These are phyloP conservation scores for Sordaria brevicollis DNA, from an alignment of 495 filamentous ascomycete genomes.

Conservation along the genomic window DNA sequence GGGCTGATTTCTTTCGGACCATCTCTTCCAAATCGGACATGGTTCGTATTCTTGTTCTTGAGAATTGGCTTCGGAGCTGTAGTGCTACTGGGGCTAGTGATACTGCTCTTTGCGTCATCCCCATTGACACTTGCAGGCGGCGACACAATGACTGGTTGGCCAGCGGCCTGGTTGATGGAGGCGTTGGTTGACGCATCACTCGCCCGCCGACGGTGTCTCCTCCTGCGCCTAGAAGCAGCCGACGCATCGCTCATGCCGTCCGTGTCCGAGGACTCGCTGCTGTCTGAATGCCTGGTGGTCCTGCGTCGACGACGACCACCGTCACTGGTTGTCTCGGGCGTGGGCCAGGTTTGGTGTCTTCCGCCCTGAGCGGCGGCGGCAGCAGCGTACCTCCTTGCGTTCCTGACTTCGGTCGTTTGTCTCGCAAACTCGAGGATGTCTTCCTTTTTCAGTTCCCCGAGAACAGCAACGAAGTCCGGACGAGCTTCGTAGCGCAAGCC, in stretches of 20 bases:
- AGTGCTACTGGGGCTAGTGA: slow-evolving; percentile 29
- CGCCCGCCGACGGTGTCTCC: neutral
- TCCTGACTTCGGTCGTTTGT: slow-evolving; percentile 46
- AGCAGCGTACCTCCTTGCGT: slow-evolving; percentile 12
- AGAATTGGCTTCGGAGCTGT: slow-evolving; percentile 38
- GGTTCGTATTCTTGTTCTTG: slow-evolving; percentile 40
- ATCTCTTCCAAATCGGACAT: slow-evolving; percentile 34
- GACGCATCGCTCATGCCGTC: slow-evolving; percentile 14
- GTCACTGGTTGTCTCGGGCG: slow-evolving; percentile 10
- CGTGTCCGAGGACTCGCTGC: slow-evolving; percentile 9
- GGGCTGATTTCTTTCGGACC: slow-evolving; percentile 26
- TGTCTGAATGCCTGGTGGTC: neutral
- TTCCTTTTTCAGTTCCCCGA: slow-evolving; percentile 49
- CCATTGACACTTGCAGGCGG: slow-evolving; percentile 22
- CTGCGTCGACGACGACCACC: neutral
- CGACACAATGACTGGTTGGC: slow-evolving; percentile 33
- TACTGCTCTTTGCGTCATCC: slow-evolving; percentile 24
- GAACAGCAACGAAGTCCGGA: slow-evolving; percentile 55
- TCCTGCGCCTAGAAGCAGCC: neutral
- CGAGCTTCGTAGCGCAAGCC: slow-evolving; percentile 60
- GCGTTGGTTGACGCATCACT: neutral
- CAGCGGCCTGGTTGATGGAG: slow-evolving; percentile 8
- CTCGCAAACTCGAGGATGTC: slow-evolving; percentile 51
- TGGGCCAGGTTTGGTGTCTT: neutral
- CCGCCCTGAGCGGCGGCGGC: neutral